phyloP scores from a whole-genome alignment of 495 filamentous ascomycete species.

The Apodospora peruviana region DNA sequence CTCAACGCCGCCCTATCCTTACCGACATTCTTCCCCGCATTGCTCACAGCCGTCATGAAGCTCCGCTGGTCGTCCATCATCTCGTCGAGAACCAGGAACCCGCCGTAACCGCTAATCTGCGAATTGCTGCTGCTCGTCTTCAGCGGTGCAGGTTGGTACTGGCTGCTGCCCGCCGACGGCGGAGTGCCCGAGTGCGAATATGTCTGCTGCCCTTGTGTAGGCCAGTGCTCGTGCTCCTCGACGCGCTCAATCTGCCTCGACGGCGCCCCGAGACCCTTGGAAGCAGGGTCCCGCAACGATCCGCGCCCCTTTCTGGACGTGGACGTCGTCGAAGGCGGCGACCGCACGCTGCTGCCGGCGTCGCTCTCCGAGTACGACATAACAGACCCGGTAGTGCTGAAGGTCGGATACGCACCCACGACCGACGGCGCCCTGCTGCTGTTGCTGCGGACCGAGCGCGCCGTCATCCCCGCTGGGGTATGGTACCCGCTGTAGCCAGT shows the following conservation, averaged over 20 bases:
- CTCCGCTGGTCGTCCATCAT: conserved; percentile 16
- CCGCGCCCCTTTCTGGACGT: conserved; percentile 7
- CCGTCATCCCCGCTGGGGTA: conserved; percentile 18
- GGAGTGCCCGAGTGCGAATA: conserved; percentile 7
- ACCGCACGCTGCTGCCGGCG: conserved; percentile 17
- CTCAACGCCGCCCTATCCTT: conserved; percentile 15
- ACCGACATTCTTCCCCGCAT: conserved; percentile 7
- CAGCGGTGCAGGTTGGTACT: conserved; percentile 11
- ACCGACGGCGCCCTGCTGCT: conserved; percentile 19
- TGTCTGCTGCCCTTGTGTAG: conserved; percentile 9
- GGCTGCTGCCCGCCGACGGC: background rate
- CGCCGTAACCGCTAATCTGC: conserved; percentile 5
- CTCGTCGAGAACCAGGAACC: conserved; percentile 21
- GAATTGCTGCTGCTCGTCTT: conserved; percentile 2
- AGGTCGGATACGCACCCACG: conserved; percentile 8
- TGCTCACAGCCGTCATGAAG: conserved; percentile 22
- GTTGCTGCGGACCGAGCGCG: conserved; percentile 20
- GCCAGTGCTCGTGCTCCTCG: conserved; percentile 12
- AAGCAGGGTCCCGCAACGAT: conserved; percentile 1
- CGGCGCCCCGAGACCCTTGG: background rate
- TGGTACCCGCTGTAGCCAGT: conserved; percentile 18
- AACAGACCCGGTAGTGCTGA: conserved; percentile 15
- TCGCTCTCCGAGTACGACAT: conserved; percentile 16
- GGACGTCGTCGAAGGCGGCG: conserved; percentile 12
- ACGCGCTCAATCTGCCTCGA: conserved; percentile 3